Evolutionary conservation across 1,139 yeast species (phyloP), one percentile per base, ranked within the genome.

Genomic region (Protomyces gravidus): DNA sequence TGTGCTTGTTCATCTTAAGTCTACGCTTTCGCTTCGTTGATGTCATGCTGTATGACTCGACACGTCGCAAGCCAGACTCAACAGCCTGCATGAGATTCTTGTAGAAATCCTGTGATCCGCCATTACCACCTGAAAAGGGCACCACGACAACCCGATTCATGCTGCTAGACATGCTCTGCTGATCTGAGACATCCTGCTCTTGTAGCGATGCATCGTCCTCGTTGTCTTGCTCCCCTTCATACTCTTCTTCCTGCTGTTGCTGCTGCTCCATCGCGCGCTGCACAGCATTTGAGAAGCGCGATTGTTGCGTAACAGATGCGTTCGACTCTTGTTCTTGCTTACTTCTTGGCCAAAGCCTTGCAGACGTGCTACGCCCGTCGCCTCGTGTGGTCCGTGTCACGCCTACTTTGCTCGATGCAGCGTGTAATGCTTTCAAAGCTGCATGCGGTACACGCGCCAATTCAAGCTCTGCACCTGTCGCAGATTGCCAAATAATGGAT

Each of bases 1-100:
- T 76, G 67, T 76, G 79, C 63, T 76, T 69, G 72, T 76, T 76
- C 78, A 76, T 76, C 70, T 76, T 76, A 61, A 75, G 70, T 66
- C 74, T 70, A 62, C 79, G 70, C 70, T 76, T 76, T 61, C 79
- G 71, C 66, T 72, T 72, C 60, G 76, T 79, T 52, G 74, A 69
- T 25, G 78, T 74, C 50, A 72, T 66, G 42, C 67, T 63, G 55
- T 68, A 61, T 21, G 53, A 52, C 25, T 56, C 62, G 25, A 60
- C 47, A 25, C 59, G 50, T 9, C 53, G 46, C 9, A 46, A 46
- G 23, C 58, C 61, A 9, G 40, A 50, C 21, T 45, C 51, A 13
- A 50, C 61, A 11, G 52, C 56, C 11, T 19, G 19, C 61, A 57
- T 46, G 17, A 46, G 26, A 32, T 52, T 57, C 33, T 45, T 40